phyloP scores from a whole-genome alignment of 345 rosid genomes.

The Kandelia obovata region DNA sequence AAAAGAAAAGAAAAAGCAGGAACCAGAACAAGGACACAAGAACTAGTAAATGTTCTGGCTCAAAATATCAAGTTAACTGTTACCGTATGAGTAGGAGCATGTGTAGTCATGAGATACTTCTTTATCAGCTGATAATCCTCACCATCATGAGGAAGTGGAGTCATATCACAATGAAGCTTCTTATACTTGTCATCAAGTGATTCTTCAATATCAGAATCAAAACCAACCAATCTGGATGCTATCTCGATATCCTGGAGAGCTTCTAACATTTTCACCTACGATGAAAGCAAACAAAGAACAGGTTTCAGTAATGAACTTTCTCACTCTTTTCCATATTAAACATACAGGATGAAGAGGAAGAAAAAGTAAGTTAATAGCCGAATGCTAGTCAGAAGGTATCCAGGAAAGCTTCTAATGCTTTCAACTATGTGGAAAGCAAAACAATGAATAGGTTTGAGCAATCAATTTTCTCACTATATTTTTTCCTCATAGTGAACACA shows the following conservation, averaged over 20 bases:
- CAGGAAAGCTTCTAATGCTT: too few species aligned
- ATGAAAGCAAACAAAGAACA: conserved; percentile 23
- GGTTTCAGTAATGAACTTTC: neutral
- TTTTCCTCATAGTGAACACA: too few species aligned
- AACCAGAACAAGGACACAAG: neutral
- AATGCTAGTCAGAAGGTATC: too few species aligned
- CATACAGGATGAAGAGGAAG: too few species aligned
- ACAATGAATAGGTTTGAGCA: too few species aligned
- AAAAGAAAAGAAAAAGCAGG: neutral
- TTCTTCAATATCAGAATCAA: conserved; percentile 70
- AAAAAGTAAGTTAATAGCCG: too few species aligned
- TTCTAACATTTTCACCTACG: conserved; percentile 95
- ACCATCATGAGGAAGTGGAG: conserved; percentile 79
- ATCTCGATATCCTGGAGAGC: conserved; percentile 94
- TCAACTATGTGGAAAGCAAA: too few species aligned
- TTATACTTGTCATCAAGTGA: conserved; percentile 80
- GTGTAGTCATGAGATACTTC: conserved; percentile 76
- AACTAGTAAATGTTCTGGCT: neutral
- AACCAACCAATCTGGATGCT: conserved; percentile 95
- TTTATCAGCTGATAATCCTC: conserved; percentile 69
- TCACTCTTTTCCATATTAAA: too few species aligned
- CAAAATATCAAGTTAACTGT: conserved; percentile 15
- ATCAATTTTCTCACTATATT: too few species aligned
- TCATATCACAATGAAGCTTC: conserved; percentile 62
- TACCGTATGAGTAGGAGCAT: conserved; percentile 92